Evolutionary conservation across 2,329 filamentous ascomycete genomes (phyloP).

Genomic region (Thielaviopsis euricoi): DNA sequence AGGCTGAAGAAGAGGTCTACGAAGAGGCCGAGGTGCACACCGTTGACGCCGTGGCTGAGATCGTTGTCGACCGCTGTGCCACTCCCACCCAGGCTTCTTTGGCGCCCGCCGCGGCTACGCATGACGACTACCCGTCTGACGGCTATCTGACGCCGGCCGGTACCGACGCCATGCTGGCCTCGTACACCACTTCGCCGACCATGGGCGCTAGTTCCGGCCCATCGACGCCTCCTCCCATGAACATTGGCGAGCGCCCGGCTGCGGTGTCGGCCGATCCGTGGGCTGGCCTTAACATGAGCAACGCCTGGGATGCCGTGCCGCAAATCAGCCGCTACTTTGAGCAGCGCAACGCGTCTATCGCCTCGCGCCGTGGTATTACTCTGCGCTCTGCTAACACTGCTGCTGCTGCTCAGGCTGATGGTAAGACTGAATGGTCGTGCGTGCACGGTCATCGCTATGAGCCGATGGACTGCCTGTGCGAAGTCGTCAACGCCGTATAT

Average conservation of each 20-base stretch:
- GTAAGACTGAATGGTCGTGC: constrained; percentile 74
- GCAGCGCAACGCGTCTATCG: constrained; percentile 35
- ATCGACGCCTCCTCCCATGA: constrained; percentile 27
- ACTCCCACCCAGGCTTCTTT: neutral
- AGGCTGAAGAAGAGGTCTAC: constrained; percentile 1
- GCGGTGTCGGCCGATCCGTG: constrained; percentile 41
- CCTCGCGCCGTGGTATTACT: constrained; percentile 6
- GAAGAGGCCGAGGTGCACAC: neutral
- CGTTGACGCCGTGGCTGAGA: neutral
- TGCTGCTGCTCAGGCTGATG: too few relatives aligned
- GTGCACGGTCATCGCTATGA: constrained; percentile 35
- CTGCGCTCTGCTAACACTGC: neutral
- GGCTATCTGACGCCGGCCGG: neutral
- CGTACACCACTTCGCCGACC: constrained; percentile 17
- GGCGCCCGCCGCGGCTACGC: neutral
- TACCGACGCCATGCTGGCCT: constrained; percentile 17
- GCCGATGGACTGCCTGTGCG: constrained; percentile 36
- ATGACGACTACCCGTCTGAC: constrained; percentile 3
- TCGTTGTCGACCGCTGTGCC: neutral
- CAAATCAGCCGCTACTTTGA: constrained; percentile 82
- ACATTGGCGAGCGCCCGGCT: constrained; percentile 26
- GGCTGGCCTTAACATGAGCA: constrained; percentile 57
- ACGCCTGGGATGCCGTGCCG: constrained; percentile 86
- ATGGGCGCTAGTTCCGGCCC: constrained; percentile 25
- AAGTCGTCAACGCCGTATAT: constrained; percentile 35